phyloP scores from a whole-genome alignment of 23 red algal species.

The Gracilaria vermiculophylla region DNA sequence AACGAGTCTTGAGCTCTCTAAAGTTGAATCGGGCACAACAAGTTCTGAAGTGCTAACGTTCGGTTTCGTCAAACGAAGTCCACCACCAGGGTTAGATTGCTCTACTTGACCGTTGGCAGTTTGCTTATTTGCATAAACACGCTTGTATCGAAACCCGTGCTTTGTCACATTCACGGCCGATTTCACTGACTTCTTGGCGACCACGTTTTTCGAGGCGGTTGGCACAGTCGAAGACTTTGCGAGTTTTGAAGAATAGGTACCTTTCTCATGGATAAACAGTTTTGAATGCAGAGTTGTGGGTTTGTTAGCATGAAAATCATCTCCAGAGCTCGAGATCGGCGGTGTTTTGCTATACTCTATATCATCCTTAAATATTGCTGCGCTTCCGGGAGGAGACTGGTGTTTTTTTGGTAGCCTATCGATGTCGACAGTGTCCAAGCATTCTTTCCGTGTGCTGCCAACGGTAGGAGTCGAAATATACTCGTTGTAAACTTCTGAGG shows the following conservation, averaged over 20 bases:
- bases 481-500: not conserved
- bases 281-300: not conserved
- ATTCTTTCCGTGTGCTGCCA: not conserved
- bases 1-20: not conserved
- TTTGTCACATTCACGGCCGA: not conserved
- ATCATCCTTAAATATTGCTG: not conserved
- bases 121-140: not conserved
- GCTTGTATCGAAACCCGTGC: slow-evolving; percentile 20
- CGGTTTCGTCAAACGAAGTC: not conserved
- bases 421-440: not conserved
- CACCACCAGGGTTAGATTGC: not conserved
- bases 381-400: not conserved
- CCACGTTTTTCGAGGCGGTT: not conserved
- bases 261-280: not conserved
- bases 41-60: not conserved
- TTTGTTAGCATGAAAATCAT: not conserved
- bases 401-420: not conserved
- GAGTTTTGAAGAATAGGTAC: not conserved
- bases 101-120: too few species aligned
- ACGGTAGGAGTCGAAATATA: not conserved
- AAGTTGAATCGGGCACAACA: not conserved
- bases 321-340: not conserved
- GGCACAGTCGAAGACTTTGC: not conserved
- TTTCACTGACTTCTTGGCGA: not conserved
- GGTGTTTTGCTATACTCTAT: not conserved